Conservation (phyloP, 2,329 filamentous ascomycete species). For the Alternaria sp. region DNA sequence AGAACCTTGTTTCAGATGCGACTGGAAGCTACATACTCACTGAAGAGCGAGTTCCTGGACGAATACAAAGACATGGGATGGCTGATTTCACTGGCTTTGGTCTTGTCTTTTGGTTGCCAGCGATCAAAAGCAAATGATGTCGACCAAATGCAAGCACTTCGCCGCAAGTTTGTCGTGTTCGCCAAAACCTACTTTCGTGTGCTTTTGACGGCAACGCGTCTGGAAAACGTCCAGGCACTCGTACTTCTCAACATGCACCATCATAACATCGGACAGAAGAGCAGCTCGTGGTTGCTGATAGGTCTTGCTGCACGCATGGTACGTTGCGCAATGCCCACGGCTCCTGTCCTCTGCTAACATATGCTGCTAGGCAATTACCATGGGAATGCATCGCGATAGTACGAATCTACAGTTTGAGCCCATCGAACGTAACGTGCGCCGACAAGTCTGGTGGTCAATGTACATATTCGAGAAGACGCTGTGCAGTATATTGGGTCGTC, state of each 20-base stretch:
- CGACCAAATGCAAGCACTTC: conserved; percentile 29
- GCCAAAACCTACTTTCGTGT: conserved; percentile 49
- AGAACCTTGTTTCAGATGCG: conserved; percentile 52
- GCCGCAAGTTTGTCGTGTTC: conserved; percentile 38
- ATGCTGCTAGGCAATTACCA: conserved; percentile 49
- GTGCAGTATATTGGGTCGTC: conserved; percentile 38
- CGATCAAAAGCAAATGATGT: conserved; percentile 47
- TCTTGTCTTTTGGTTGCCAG: conserved; percentile 55
- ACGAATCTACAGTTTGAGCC: conserved; percentile 52
- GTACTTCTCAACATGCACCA: conserved; percentile 55
- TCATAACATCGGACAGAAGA: conserved; percentile 55
- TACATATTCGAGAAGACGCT: conserved; percentile 40
- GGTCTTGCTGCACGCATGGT: conserved; percentile 55
- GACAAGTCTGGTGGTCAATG: conserved; percentile 41
- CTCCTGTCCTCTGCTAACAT: background rate
- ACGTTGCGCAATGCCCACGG: background rate
- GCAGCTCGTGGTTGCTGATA: conserved; percentile 54
- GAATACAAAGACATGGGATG: conserved; percentile 53
- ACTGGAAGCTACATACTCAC: conserved; percentile 52
- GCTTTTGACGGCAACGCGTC: conserved; percentile 50
- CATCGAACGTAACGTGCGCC: conserved; percentile 38
- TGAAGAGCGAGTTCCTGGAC: conserved; percentile 26
- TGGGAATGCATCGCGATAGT: conserved; percentile 57
- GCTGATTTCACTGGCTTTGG: conserved; percentile 55
- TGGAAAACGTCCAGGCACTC: conserved; percentile 56